Evolutionary conservation across 495 filamentous ascomycete species (phyloP).

Genomic region (Geopyxis carbonaria): DNA sequence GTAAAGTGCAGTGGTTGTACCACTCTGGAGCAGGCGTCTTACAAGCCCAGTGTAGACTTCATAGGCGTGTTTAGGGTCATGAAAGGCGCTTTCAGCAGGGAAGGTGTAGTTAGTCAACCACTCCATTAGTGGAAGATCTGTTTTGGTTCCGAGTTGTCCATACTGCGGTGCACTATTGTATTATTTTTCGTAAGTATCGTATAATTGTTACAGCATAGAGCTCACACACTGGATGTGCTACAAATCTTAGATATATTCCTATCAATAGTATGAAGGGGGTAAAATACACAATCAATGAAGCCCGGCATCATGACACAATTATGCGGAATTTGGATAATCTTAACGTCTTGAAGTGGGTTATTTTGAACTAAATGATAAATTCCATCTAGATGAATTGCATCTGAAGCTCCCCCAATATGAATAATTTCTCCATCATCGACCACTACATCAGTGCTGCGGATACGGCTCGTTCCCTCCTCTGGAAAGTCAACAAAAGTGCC

Average conservation of each 20-base stretch:
- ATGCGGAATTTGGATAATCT: no score
- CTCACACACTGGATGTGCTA: conserved; percentile 8
- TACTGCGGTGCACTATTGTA: conserved; percentile 17
- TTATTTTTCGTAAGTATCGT: not conserved
- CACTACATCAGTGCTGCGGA: no score
- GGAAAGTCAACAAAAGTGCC: no score
- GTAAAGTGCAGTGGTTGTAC: conserved; percentile 49
- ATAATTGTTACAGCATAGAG: not conserved
- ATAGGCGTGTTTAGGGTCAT: conserved; percentile 35
- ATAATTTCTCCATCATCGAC: no score
- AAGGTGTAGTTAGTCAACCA: conserved; percentile 33
- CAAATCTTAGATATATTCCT: not conserved
- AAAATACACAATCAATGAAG: conserved; percentile 18
- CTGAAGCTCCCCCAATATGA: no score
- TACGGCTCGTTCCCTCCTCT: no score
- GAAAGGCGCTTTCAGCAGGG: conserved; percentile 42
- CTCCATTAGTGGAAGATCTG: conserved; percentile 18
- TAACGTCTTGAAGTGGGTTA: no score
- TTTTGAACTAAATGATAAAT: no score
- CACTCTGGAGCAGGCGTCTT: conserved; percentile 40
- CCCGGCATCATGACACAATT: conserved; percentile 7
- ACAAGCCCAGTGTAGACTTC: conserved; percentile 38
- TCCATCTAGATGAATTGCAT: no score
- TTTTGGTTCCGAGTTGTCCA: conserved; percentile 19
- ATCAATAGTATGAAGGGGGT: not conserved